These are phyloP conservation scores for Chlorella sp. DNA, from an alignment of 139 green algal species.

Conservation along the genomic window DNA sequence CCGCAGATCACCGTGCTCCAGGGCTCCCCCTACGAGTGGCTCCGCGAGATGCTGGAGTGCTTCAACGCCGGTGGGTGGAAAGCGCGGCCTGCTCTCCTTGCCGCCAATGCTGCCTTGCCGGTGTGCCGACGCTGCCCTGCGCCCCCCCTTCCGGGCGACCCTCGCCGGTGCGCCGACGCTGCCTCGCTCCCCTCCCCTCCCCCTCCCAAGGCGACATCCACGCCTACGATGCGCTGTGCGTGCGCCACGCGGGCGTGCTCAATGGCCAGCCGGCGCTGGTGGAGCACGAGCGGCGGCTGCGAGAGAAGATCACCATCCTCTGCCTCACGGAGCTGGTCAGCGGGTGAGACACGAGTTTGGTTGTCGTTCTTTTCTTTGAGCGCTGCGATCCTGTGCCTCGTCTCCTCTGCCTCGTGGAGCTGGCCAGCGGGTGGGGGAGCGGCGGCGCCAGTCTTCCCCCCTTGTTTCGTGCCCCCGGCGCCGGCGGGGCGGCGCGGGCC, in stretches of 20 bases:
- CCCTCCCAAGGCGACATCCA: conserved; percentile 75
- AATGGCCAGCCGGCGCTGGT: conserved; percentile 93
- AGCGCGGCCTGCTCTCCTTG: background rate
- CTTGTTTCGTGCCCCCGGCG: too few relatives aligned
- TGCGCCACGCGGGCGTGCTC: conserved; percentile 70
- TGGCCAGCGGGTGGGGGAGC: too few relatives aligned
- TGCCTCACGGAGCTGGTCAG: conserved; percentile 64
- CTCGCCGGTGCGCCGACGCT: background rate
- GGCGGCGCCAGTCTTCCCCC: too few relatives aligned
- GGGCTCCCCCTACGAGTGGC: conserved; percentile 74
- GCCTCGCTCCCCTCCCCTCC: background rate
- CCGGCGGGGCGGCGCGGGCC: too few relatives aligned
- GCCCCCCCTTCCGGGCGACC: too few relatives aligned
- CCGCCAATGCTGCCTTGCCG: background rate
- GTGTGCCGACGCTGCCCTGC: background rate
- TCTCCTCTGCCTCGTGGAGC: too few relatives aligned
- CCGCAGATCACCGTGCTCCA: conserved; percentile 76
- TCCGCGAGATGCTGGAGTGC: conserved; percentile 83
- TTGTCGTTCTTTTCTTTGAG: background rate
- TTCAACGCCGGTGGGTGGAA: conserved; percentile 71
- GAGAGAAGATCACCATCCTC: conserved; percentile 97
- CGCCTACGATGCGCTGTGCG: conserved; percentile 90
- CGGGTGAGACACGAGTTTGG: conserved; percentile 21
- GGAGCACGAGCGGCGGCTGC: conserved; percentile 80
- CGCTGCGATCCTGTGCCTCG: too few relatives aligned